A percentile compares a stretch with the other conserved stretches of the same genome.
phyloP scores from a whole-genome alignment of 495 filamentous ascomycete species.

The Penicillium canariense region DNA sequence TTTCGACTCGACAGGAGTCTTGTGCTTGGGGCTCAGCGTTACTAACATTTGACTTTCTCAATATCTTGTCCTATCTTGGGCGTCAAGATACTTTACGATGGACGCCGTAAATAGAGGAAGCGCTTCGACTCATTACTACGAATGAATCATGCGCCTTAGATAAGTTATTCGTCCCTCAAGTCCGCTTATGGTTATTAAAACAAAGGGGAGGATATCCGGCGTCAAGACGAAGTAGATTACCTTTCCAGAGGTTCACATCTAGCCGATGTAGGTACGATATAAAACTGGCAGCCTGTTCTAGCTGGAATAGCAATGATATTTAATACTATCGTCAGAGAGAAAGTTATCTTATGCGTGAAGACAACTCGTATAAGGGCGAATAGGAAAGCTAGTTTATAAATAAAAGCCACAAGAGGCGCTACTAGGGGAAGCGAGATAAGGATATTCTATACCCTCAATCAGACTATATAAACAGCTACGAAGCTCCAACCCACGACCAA shows the following conservation, averaged over 20 bases:
- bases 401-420: constrained; percentile 49
- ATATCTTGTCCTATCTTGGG: constrained; percentile 29
- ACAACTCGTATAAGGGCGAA: constrained; percentile 53
- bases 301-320: constrained; percentile 65
- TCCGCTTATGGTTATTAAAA: constrained; percentile 26
- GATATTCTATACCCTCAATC: constrained; percentile 23
- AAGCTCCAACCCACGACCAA: constrained; percentile 14
- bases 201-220: constrained; percentile 23
- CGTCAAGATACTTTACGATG: constrained; percentile 28
- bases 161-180: constrained; percentile 26
- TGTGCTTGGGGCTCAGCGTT: too few species aligned
- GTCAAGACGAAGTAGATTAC: constrained; percentile 22
- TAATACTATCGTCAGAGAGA: constrained; percentile 81
- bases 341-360: constrained; percentile 74
- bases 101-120: constrained; percentile 31
- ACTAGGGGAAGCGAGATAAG: constrained; percentile 37
- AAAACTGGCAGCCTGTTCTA: constrained; percentile 76
- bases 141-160: constrained; percentile 20
- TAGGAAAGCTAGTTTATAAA: constrained; percentile 57
- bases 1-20: too few species aligned
- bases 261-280: constrained; percentile 76
- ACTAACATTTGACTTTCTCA: constrained; percentile 15
- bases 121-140: constrained; percentile 18
- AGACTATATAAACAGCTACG: constrained; percentile 13
- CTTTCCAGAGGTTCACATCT: constrained; percentile 62